phyloP scores from a whole-genome alignment of 148 eudicot genomes.

The Camellia granthamiana region DNA sequence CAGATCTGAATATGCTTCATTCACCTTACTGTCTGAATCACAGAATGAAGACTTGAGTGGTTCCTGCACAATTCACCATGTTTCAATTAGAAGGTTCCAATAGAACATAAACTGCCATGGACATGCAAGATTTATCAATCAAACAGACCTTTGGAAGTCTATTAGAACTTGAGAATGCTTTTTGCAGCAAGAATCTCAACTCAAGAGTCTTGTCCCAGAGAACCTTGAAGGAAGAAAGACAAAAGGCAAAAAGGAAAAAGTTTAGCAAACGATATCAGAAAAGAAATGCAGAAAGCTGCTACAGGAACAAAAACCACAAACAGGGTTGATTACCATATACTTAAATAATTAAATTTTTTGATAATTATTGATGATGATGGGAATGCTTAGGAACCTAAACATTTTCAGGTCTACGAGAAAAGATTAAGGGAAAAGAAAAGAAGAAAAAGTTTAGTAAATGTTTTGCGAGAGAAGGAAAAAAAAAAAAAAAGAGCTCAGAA shows the following conservation, averaged over 20 bases:
- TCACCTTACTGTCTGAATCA: slow-evolving; percentile 42
- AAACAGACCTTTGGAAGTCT: slow-evolving; percentile 80
- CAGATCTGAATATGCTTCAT: slow-evolving; percentile 65
- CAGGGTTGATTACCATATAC: not conserved
- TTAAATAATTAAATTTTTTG: not conserved
- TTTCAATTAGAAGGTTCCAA: slow-evolving; percentile 12
- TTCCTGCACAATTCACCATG: slow-evolving; percentile 52
- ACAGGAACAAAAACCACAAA: not conserved
- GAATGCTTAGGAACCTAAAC: not conserved
- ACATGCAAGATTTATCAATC: not conserved
- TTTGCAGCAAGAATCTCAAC: slow-evolving; percentile 77
- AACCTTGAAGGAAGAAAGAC: slow-evolving; percentile 41
- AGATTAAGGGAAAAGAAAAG: not conserved
- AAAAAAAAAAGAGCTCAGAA: not conserved
- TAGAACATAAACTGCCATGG: not conserved
- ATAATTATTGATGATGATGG: not conserved
- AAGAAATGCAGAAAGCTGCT: not conserved
- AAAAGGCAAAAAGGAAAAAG: not conserved
- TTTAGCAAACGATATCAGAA: not conserved
- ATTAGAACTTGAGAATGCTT: slow-evolving; percentile 61
- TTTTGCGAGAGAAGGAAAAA: not conserved
- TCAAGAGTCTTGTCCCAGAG: slow-evolving; percentile 95
- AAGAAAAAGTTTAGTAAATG: not conserved
- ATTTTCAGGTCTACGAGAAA: not conserved
- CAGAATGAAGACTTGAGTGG: slow-evolving; percentile 71